Evolutionary conservation across 371 early-diverging fungal species (phyloP).

Genomic region (Mucor racemosus): DNA sequence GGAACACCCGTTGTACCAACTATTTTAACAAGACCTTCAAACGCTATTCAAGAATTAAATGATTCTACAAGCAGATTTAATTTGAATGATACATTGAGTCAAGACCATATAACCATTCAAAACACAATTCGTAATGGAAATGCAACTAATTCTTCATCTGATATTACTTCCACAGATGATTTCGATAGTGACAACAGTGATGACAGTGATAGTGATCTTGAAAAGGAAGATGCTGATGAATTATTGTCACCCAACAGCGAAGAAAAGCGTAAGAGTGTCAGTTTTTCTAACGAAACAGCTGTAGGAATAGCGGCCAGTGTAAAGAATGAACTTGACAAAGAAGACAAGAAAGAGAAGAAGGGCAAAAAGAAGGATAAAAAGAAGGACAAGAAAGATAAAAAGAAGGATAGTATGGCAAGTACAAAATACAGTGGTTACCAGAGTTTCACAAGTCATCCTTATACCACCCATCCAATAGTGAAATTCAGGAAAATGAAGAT

Average conservation of each 20-base stretch:
- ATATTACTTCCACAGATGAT: neutral
- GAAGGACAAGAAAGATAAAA: conserved; percentile 19
- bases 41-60: neutral
- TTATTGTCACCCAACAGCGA: neutral
- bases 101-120: conserved; percentile 26
- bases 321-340: conserved; percentile 2
- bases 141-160: neutral
- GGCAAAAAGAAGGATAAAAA: conserved; percentile 23
- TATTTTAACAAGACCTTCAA: conserved; percentile 10
- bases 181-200: neutral
- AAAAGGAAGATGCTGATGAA: conserved; percentile 10
- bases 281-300: conserved; percentile 18
- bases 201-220: neutral
- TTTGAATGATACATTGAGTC: conserved; percentile 4
- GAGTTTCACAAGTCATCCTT: conserved; percentile 27
- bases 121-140: conserved; percentile 30
- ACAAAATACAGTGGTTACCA: conserved; percentile 17
- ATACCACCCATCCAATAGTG: conserved; percentile 30
- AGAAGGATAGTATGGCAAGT: conserved; percentile 18
- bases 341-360: conserved; percentile 18
- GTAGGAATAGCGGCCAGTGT: conserved; percentile 21
- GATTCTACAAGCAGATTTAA: neutral
- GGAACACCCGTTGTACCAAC: conserved; percentile 33
- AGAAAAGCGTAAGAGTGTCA: conserved; percentile 20
- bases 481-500: conserved; percentile 28